Evolutionary conservation across 306 rosid genomes (phyloP), one percentile per base, ranked within the genome.

Genomic region (Medicago ruthenica): DNA sequence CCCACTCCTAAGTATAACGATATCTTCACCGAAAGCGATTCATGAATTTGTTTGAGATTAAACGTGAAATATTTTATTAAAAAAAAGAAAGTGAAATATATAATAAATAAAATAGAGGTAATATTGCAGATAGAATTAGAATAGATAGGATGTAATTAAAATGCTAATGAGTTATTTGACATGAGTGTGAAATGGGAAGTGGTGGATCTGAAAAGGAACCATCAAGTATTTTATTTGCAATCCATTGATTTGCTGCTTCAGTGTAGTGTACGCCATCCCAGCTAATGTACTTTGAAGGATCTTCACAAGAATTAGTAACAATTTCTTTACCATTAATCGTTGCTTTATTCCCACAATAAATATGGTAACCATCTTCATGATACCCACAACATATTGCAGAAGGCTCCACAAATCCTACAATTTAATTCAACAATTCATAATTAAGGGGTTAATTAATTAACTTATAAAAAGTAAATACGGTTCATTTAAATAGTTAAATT

Each of bases 181-280:
- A 93, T 17, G 90, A 79, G n/a, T 64, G 79, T 9, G 81, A 45
- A 61, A 93, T 83, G 15, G 90, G 80, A 79, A 85, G 2, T 0
- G 83, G 86, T 16, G 95, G 93, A 71, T 91, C 88, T 3, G 98
- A 85, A 41, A 87, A 84, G 0, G 88, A 90, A 55, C 98, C 97
- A 24, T 71, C 48, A 34, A 86, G 6, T 44, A 93, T 81, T 0
- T 76, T 85, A 59, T 81, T 70, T 8, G 93, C 87, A 72, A 90
- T 74, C 98, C 97, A 93, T 20, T 16, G 74, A 72, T 93, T 91
- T 9, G 98, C 97, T 68, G 96, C 90, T 45, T 91, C 97, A 0
- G 96, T 89, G 75, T 93, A 89, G 76, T 91, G 98, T 4, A 91
- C 90, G 0, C 98, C 97, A 85, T 93, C 98, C 98, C 98, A 93